Evolutionary conservation across 139 green algal species (phyloP).

Genomic region (Chlorella sp.): DNA sequence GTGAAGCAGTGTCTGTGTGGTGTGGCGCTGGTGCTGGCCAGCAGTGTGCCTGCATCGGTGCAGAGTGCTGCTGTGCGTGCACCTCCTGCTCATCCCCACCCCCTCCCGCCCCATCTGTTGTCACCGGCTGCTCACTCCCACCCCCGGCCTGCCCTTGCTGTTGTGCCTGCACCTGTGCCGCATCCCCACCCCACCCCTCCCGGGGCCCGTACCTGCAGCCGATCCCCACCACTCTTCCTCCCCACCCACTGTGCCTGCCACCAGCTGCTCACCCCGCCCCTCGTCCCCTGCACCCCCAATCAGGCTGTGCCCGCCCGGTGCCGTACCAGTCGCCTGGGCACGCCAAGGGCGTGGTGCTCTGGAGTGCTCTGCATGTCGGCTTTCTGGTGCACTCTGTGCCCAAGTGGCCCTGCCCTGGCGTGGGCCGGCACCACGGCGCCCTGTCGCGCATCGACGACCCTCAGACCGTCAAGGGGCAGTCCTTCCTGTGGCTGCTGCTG

Average conservation of each 20-base stretch:
- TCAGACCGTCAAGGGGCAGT: background rate
- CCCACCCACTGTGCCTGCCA: background rate
- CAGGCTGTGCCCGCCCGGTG: slow-evolving; percentile 3
- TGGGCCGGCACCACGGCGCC: background rate
- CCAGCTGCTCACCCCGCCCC: background rate
- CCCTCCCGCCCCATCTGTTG: background rate
- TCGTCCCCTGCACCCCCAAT: background rate
- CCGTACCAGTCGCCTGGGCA: background rate
- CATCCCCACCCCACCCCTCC: too few relatives aligned
- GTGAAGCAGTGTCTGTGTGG: background rate
- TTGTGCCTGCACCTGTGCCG: background rate
- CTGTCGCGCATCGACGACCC: background rate
- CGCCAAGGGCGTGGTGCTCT: slow-evolving; percentile 13
- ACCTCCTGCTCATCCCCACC: background rate
- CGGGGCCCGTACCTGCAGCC: too few relatives aligned
- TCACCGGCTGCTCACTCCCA: background rate
- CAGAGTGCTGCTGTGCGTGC: background rate
- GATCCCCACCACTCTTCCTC: background rate
- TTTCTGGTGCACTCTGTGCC: slow-evolving; percentile 9
- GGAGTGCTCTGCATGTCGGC: background rate
- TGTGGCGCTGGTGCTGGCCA: background rate
- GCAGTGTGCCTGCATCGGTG: background rate
- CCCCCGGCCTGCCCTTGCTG: background rate
- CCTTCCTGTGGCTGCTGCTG: slow-evolving; percentile 1
- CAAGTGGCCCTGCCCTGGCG: background rate